Percentiles rank a stretch among this genome's conserved stretches.
Conservation (phyloP, 1,139 yeast species). For the Hanseniaspora uvarum region DNA sequence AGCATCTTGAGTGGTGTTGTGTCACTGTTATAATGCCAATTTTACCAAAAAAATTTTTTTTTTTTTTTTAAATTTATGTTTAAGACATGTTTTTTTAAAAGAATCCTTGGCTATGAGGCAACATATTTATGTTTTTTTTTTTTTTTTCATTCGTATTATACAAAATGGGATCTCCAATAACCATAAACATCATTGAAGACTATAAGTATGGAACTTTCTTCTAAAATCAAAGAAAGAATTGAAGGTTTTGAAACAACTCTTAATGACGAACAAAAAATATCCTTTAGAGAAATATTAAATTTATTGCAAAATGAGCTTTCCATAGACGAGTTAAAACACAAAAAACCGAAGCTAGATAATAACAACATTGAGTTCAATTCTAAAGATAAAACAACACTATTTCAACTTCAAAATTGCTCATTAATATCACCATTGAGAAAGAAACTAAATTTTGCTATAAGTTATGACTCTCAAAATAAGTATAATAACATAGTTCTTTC, state of each 20-base stretch:
- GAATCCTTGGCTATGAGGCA: background rate
- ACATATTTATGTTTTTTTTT: background rate
- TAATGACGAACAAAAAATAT: background rate
- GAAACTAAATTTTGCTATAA: slow-evolving; percentile 31
- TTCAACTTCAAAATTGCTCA: slow-evolving; percentile 40
- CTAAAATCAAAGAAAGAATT: background rate
- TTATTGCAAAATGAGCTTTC: background rate
- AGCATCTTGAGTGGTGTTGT: no score
- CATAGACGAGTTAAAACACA: slow-evolving; percentile 17
- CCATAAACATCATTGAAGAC: background rate
- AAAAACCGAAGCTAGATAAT: slow-evolving; percentile 18
- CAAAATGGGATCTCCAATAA: background rate
- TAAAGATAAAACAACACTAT: slow-evolving; percentile 34
- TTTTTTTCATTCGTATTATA: background rate
- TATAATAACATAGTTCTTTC: slow-evolving; percentile 33
- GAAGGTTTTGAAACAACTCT: background rate
- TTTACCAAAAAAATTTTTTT: background rate
- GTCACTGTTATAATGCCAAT: no score
- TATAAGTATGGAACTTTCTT: background rate
- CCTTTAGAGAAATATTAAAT: background rate
- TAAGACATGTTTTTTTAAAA: background rate
- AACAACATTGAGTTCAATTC: slow-evolving; percentile 23
- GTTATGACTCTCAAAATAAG: slow-evolving; percentile 24
- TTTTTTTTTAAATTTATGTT: background rate
- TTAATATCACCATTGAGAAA: slow-evolving; percentile 45